These are phyloP conservation scores for Candida oleophila DNA, from an alignment of 805 yeast genomes.

Conservation along the genomic window DNA sequence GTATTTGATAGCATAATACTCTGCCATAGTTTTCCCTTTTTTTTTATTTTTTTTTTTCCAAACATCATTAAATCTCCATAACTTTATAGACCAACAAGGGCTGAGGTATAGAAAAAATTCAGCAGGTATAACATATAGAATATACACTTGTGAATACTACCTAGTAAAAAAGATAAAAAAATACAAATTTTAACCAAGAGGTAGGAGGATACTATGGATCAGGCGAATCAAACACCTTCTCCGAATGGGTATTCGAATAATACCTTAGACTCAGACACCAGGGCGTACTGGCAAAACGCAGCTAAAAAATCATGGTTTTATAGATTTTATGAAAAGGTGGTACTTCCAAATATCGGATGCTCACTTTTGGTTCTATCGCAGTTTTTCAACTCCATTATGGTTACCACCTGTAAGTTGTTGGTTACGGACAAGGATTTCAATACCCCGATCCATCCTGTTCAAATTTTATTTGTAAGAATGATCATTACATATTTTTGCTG, in stretches of 20 bases:
- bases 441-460: slow-evolving; percentile 70
- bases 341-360: slow-evolving; percentile 49
- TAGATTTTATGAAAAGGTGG: neutral
- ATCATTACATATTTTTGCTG: slow-evolving; percentile 63
- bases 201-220: neutral
- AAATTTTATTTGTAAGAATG: slow-evolving; percentile 79
- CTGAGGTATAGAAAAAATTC: no score
- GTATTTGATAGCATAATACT: neutral
- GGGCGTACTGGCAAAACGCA: neutral
- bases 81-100: no score
- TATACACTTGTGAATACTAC: neutral
- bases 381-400: slow-evolving; percentile 75
- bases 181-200: neutral
- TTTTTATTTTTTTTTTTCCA: neutral
- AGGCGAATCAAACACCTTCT: neutral
- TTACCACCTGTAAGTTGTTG: slow-evolving; percentile 69
- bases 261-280: neutral
- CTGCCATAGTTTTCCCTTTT: no score
- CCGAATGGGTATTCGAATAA: neutral
- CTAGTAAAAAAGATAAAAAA: neutral
- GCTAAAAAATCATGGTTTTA: slow-evolving; percentile 1
- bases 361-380: slow-evolving; percentile 60
- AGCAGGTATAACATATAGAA: neutral
- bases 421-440: slow-evolving; percentile 61
- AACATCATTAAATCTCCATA: neutral